Conservation (phyloP, 31 red algal species). For the Porphyra umbilicalis region DNA sequence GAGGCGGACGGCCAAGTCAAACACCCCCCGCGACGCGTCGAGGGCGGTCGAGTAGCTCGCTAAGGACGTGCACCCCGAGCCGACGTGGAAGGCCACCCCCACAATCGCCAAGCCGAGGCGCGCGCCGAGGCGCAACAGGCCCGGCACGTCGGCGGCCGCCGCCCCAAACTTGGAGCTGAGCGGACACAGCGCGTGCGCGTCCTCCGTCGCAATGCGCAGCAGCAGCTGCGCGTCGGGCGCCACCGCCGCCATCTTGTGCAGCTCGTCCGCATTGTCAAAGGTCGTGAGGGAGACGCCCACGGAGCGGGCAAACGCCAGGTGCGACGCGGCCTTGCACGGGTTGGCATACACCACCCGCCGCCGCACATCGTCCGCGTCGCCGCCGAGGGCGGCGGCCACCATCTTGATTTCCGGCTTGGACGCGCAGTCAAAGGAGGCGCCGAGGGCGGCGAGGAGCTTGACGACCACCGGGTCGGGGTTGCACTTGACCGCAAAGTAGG, state of each 20-base stretch:
- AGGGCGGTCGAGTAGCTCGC: constrained; percentile 50
- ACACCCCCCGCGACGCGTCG: constrained; percentile 28
- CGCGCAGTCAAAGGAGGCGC: constrained; percentile 84
- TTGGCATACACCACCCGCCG: constrained; percentile 77
- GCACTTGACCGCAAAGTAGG: constrained; percentile 87
- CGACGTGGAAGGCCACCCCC: constrained; percentile 90
- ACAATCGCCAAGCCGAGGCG: constrained; percentile 39
- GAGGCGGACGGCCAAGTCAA: constrained; percentile 4
- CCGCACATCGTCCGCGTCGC: neutral
- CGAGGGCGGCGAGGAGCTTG: constrained; percentile 37
- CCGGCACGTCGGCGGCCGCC: constrained; percentile 19
- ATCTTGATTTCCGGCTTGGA: constrained; percentile 61
- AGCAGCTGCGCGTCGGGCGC: constrained; percentile 39
- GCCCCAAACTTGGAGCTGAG: constrained; percentile 83
- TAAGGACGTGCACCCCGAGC: constrained; percentile 48
- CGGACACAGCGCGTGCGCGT: constrained; percentile 56
- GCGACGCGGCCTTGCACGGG: constrained; percentile 51
- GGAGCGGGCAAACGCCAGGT: constrained; percentile 40
- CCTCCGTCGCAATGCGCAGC: constrained; percentile 70
- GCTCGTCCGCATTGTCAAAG: constrained; percentile 64
- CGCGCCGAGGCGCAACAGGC: constrained; percentile 31
- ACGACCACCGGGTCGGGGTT: constrained; percentile 70
- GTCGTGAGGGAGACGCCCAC: constrained; percentile 61
- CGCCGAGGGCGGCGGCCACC: constrained; percentile 14
- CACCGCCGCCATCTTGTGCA: constrained; percentile 30